A percentile compares a stretch with the other conserved stretches of the same genome.
phyloP scores from a whole-genome alignment of 768 basidiomycete species.

The Tephrocybe sp. region DNA sequence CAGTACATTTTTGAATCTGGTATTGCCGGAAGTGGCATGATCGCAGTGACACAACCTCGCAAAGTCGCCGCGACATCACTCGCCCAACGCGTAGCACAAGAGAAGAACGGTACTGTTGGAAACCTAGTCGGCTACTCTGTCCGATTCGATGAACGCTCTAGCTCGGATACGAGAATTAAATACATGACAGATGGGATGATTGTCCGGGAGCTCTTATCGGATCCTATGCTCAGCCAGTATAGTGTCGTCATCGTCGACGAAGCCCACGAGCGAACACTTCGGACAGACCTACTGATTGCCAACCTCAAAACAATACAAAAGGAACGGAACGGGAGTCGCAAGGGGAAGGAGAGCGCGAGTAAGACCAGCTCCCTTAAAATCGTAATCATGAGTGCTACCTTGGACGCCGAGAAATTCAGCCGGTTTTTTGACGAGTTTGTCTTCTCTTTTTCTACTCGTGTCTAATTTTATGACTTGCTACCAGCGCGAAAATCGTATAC shows the following conservation, averaged over 20 bases:
- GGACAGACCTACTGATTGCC: constrained; percentile 92
- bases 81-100: constrained; percentile 86
- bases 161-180: constrained; percentile 81
- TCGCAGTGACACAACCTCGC: constrained; percentile 94
- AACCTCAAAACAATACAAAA: constrained; percentile 82
- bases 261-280: constrained; percentile 93
- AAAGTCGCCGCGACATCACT: constrained; percentile 94
- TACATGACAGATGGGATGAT: constrained; percentile 99
- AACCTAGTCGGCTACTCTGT: constrained; percentile 89
- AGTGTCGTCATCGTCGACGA: constrained; percentile 93
- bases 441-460: neutral
- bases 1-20: constrained; percentile 91
- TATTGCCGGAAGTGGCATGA: constrained; percentile 66
- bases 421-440: constrained; percentile 81
- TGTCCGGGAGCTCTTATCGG: constrained; percentile 85
- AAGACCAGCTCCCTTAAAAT: constrained; percentile 76
- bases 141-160: constrained; percentile 86
- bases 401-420: constrained; percentile 95
- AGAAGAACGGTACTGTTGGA: constrained; percentile 75
- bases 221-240: constrained; percentile 75
- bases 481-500: constrained; percentile 84
- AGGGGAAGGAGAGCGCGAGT: constrained; percentile 38
- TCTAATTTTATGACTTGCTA: neutral
- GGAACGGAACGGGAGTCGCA: constrained; percentile 58
- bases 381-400: constrained; percentile 95